These are phyloP conservation scores for Pistacia atlantica DNA, from an alignment of 345 rosid genomes.

Conservation along the genomic window DNA sequence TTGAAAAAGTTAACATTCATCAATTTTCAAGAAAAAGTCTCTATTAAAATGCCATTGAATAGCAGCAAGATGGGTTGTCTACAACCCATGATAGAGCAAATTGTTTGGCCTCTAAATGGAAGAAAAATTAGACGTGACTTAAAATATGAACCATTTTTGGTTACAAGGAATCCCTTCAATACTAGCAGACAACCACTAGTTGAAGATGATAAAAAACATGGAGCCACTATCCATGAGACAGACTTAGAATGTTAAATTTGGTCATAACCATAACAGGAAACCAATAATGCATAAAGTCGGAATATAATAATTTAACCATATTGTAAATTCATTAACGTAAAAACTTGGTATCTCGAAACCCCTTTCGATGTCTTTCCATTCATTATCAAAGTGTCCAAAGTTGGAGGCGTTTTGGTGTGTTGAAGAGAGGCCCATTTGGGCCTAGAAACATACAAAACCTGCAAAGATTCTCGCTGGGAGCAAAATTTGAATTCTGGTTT, in stretches of 20 bases:
- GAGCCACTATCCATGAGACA: background rate
- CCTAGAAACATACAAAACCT: constrained; percentile 31
- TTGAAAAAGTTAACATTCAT: too few relatives aligned
- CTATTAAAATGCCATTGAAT: too few relatives aligned
- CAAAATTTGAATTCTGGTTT: constrained; percentile 10
- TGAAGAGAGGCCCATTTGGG: constrained; percentile 21
- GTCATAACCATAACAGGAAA: constrained; percentile 39
- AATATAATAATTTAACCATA: background rate
- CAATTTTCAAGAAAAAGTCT: too few relatives aligned
- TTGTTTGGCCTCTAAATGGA: constrained; percentile 8
- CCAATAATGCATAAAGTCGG: constrained; percentile 25
- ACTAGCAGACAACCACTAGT: constrained; percentile 26
- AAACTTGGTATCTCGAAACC: too few relatives aligned
- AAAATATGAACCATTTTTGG: constrained; percentile 15
- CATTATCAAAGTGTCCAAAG: constrained; percentile 10
- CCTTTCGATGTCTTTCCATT: too few relatives aligned
- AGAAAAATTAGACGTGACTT: constrained; percentile 28
- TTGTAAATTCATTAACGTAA: too few relatives aligned
- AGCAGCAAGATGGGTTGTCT: too few relatives aligned
- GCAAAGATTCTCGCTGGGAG: constrained; percentile 47
- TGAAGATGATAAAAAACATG: constrained; percentile 7
- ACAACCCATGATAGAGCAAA: background rate
- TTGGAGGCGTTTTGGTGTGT: constrained; percentile 1
- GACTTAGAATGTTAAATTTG: background rate
- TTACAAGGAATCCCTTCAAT: constrained; percentile 32